Evolutionary conservation across 176 grass and related monocot genomes (phyloP), one percentile per base, ranked within the genome.

Genomic region (Eragrostis curvula): DNA sequence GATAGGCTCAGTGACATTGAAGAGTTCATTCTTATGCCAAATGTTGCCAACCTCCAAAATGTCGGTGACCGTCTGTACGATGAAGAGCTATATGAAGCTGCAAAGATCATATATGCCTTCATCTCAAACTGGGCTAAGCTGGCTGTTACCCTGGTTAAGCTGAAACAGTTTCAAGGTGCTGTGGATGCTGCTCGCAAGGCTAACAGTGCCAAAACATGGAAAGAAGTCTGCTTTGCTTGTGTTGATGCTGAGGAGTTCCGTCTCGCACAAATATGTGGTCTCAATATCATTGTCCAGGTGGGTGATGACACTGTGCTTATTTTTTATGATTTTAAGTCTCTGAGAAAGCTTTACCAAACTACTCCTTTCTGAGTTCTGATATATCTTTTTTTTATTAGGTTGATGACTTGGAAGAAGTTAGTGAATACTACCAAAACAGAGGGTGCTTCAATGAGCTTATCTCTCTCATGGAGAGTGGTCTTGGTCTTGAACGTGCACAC

Each of bases 61-160:
- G 90, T 98, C 45, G 96, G 96, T 85, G 96, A 98, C 28, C 88
- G 92, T 46, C 71, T 98, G 23, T 98, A 91, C 59, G 96, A 95
- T 86, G 96, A 84, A 88, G 86, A 94, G 76, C 90, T 98, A 49
- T 98, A 93, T 88, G 96, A 93, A 90, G 96, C 96, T 81, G 96
- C 96, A 78, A 98, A 98, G 86, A 98, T 95, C 51, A 98, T 98
- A 27, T 98, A 95, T 66, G 90, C 92, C 21, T 98, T 98, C 84
- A 95, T 98, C 81, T 95, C 96, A 4, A 95, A 98, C 90, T 98
- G 92, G 96, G 96, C 96, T 66, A 95, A 93, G 87, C 73, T 98
- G 70, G 96, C 96, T 86, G 85, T 90, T 25, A 95, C 92, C 74
- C 82, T 98, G 32, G 90, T 93, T 80, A 98, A 89, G 88, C 75